Evolutionary conservation across 176 grass and related monocot genomes (phyloP).

Genomic region (Bonia amplexicaulis): DNA sequence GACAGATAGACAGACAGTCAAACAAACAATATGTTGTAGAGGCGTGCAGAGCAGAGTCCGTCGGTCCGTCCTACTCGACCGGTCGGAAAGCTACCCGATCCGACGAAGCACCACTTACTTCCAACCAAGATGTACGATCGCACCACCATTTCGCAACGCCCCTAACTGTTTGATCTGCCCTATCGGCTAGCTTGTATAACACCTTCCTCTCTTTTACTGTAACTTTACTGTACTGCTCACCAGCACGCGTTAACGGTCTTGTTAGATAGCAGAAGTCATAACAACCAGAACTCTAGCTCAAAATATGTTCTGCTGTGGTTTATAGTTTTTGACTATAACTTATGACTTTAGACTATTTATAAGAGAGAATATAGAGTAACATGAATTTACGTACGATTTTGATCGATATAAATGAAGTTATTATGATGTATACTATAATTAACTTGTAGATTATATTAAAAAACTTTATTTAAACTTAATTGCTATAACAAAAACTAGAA

Average conservation of each 20-base stretch:
- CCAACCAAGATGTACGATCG: neutral
- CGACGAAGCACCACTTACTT: neutral
- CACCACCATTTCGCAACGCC: slow-evolving; percentile 23
- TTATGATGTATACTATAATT: too few relatives aligned
- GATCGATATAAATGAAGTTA: too few relatives aligned
- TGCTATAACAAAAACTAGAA: too few relatives aligned
- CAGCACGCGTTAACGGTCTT: too few relatives aligned
- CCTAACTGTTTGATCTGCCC: slow-evolving; percentile 27
- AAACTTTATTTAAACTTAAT: too few relatives aligned
- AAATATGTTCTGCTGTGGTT: too few relatives aligned
- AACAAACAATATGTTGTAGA: neutral
- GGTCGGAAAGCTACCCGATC: neutral
- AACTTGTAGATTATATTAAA: too few relatives aligned
- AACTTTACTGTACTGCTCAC: neutral
- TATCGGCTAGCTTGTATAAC: neutral
- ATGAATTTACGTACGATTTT: too few relatives aligned
- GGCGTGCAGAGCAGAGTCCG: neutral
- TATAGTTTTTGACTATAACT: too few relatives aligned
- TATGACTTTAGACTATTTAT: too few relatives aligned
- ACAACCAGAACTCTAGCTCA: slow-evolving; percentile 2
- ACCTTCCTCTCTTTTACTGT: neutral
- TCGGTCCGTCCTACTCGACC: slow-evolving; percentile 17
- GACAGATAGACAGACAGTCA: too few relatives aligned
- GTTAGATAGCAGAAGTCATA: slow-evolving; percentile 24
- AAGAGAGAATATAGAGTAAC: too few relatives aligned